Conservation (phyloP, 140 eudicot genomes). For the Erigeron philadelphicus region DNA sequence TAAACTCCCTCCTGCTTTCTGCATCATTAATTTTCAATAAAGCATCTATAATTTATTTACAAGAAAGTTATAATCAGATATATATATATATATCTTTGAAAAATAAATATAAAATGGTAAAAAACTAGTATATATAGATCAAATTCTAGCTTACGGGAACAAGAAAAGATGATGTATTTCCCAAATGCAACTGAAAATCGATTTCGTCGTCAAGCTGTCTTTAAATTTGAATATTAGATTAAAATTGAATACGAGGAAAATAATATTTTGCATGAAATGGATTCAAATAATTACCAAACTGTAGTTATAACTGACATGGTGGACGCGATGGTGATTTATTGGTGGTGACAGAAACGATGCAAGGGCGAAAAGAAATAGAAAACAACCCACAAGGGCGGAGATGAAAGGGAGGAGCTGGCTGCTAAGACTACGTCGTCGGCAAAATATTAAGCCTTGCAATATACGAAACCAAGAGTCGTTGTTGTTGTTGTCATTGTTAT, state of each 20-base stretch:
- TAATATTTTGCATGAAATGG: neutral
- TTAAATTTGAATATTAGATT: neutral
- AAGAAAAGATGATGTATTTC: constrained; percentile 36
- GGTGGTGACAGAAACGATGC: constrained; percentile 58
- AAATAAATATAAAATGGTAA: no score
- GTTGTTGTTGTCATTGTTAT: neutral
- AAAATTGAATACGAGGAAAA: neutral
- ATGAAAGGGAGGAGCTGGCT: constrained; percentile 43
- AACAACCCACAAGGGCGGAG: constrained; percentile 39
- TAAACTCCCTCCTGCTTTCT: constrained; percentile 43
- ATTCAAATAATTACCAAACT: constrained; percentile 2
- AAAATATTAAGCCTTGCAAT: constrained; percentile 25
- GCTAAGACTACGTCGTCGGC: constrained; percentile 28
- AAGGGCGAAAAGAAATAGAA: constrained; percentile 38
- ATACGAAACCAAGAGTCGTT: constrained; percentile 9
- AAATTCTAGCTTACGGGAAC: constrained; percentile 49
- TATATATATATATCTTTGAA: neutral
- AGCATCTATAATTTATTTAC: neutral
- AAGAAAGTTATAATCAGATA: neutral
- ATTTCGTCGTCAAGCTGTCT: constrained; percentile 30
- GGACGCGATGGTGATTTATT: constrained; percentile 39
- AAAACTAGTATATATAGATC: neutral
- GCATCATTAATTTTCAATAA: neutral
- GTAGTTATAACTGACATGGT: constrained; percentile 21
- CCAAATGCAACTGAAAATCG: constrained; percentile 29